These are phyloP conservation scores for Aspergillus tamarii DNA, from an alignment of 2,329 filamentous ascomycete species.

Conservation along the genomic window DNA sequence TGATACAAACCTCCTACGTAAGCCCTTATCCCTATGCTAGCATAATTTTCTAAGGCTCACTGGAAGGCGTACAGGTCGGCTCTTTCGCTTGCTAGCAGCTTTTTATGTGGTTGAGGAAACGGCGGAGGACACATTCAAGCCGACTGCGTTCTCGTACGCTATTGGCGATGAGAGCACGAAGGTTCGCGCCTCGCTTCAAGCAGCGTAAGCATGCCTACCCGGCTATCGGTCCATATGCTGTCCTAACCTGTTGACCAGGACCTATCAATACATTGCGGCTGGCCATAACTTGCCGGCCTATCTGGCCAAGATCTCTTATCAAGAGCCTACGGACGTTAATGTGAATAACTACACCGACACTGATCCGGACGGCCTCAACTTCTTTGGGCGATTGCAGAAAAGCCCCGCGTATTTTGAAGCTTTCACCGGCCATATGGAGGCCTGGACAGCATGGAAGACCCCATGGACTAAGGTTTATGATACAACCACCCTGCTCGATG, in stretches of 20 bases:
- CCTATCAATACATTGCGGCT: slow-evolving; percentile 34
- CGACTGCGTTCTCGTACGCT: slow-evolving; percentile 35
- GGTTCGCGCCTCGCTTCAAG: slow-evolving; percentile 33
- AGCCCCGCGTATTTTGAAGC: slow-evolving; percentile 32
- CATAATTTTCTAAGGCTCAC: not conserved
- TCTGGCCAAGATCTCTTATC: slow-evolving; percentile 37
- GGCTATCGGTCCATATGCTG: too few species aligned
- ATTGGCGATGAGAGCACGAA: slow-evolving; percentile 37
- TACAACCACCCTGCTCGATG: slow-evolving; percentile 26
- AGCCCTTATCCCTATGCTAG: not conserved
- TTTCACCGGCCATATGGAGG: slow-evolving; percentile 43
- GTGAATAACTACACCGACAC: slow-evolving; percentile 28
- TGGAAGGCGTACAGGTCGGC: slow-evolving; percentile 22
- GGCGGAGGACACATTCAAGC: slow-evolving; percentile 32
- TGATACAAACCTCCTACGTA: slow-evolving; percentile 35
- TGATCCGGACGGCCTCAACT: slow-evolving; percentile 22
- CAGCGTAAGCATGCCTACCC: slow-evolving; percentile 26
- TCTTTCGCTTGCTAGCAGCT: slow-evolving; percentile 35
- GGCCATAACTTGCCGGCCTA: slow-evolving; percentile 38
- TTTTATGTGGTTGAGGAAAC: slow-evolving; percentile 38
- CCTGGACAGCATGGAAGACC: slow-evolving; percentile 37
- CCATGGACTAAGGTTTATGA: slow-evolving; percentile 40
- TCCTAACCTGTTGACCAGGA: slow-evolving; percentile 18
- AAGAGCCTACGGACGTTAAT: slow-evolving; percentile 33
- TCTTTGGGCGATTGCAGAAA: slow-evolving; percentile 38